These are phyloP conservation scores for Miscanthus sacchariflorus DNA, from an alignment of 202 grass and related monocot species.

Conservation along the genomic window DNA sequence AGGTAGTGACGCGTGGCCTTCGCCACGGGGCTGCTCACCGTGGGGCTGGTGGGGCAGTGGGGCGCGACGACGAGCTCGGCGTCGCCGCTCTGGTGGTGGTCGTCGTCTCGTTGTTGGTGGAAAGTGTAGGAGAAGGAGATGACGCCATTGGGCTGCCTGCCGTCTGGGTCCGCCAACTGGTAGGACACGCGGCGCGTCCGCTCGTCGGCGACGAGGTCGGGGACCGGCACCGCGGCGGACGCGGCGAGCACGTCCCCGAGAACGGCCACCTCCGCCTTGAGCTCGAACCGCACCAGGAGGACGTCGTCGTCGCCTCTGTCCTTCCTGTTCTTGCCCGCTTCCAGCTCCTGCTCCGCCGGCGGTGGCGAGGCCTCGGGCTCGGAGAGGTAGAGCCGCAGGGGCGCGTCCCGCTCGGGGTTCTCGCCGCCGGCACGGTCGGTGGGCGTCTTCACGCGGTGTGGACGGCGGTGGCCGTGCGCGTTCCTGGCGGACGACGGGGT, in stretches of 20 bases:
- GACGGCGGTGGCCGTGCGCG: neutral
- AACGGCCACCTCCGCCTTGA: conserved; percentile 63
- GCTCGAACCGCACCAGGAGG: conserved; percentile 57
- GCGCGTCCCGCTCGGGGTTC: conserved; percentile 74
- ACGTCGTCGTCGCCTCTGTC: neutral
- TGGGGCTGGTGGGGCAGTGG: neutral
- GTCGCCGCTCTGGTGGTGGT: neutral
- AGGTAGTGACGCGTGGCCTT: no score
- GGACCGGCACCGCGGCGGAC: conserved; percentile 51
- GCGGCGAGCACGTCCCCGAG: conserved; percentile 63
- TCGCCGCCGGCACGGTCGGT: conserved; percentile 47
- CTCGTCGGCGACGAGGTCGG: conserved; percentile 53
- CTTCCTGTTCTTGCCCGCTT: neutral
- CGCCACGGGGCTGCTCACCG: neutral
- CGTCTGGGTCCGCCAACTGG: conserved; percentile 51
- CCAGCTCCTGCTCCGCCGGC: neutral
- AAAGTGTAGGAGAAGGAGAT: conserved; percentile 74
- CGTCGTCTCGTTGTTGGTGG: conserved; percentile 19
- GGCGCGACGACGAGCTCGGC: conserved; percentile 7
- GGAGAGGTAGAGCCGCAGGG: conserved; percentile 56
- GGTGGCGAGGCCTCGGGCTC: neutral
- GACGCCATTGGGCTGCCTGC: conserved; percentile 61
- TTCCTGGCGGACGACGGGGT: conserved; percentile 1
- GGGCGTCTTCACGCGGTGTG: conserved; percentile 61
- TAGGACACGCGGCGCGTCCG: conserved; percentile 55